Conservation (phyloP, 805 yeast species). For the Candida xiaguanensis region DNA sequence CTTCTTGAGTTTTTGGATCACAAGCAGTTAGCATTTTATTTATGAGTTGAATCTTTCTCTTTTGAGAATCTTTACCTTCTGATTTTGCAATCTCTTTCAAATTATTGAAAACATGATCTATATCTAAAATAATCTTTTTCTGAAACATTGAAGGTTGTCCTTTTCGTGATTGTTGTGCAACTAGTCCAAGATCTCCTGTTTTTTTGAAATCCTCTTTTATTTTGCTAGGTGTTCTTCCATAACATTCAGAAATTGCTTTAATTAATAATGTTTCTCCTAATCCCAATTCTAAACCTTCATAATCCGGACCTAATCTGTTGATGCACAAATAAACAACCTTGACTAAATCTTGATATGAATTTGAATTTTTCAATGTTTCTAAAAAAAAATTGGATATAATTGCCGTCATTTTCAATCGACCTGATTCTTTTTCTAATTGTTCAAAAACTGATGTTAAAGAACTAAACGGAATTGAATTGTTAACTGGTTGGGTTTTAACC, state of each 20-base stretch:
- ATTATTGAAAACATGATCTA: slow-evolving; percentile 67
- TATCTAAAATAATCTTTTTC: slow-evolving; percentile 77
- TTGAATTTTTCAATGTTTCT: slow-evolving; percentile 49
- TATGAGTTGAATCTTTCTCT: slow-evolving; percentile 71
- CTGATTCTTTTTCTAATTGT: slow-evolving; percentile 72
- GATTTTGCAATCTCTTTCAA: slow-evolving; percentile 73
- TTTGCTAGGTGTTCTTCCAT: slow-evolving; percentile 73
- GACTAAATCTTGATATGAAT: slow-evolving; percentile 47
- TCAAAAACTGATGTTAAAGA: slow-evolving; percentile 66
- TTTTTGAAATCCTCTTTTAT: slow-evolving; percentile 72
- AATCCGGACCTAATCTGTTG: slow-evolving; percentile 91
- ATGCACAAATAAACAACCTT: slow-evolving; percentile 80
- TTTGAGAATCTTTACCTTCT: slow-evolving; percentile 80
- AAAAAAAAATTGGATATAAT: slow-evolving; percentile 70
- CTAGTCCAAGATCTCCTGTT: slow-evolving; percentile 86
- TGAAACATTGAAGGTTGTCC: slow-evolving; percentile 87
- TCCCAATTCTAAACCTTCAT: slow-evolving; percentile 91
- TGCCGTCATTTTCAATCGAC: slow-evolving; percentile 77
- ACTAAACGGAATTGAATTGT: slow-evolving; percentile 26
- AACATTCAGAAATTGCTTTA: slow-evolving; percentile 85
- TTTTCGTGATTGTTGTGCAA: slow-evolving; percentile 78
- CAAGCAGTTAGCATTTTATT: slow-evolving; percentile 84
- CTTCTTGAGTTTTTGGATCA: slow-evolving; percentile 64
- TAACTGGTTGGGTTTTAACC: slow-evolving; percentile 10
- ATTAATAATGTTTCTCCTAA: slow-evolving; percentile 86